phyloP scores from a whole-genome alignment of 495 filamentous ascomycete genomes.

The Pyrenula massariospora region DNA sequence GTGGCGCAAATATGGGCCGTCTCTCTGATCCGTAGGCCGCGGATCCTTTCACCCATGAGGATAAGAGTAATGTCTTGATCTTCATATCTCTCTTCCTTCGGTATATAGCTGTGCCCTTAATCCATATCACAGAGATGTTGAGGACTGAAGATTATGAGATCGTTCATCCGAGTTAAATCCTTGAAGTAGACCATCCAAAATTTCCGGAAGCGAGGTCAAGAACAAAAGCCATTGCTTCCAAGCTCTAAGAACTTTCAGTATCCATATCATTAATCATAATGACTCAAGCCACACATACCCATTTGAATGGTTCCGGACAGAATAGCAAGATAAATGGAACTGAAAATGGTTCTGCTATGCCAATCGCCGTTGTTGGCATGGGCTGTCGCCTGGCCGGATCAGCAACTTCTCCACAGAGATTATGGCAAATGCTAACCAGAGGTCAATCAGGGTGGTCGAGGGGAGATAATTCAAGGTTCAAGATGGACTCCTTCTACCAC shows the following conservation, averaged over 20 bases:
- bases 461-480: conserved; percentile 26
- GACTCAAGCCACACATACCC: background rate
- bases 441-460: conserved; percentile 18
- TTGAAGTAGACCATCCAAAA: background rate
- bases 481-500: conserved; percentile 31
- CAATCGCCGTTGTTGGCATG: conserved; percentile 7
- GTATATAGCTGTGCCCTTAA: background rate
- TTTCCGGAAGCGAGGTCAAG: background rate
- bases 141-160: background rate
- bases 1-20: too few relatives aligned
- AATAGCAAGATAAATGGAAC: background rate
- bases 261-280: background rate
- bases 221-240: background rate
- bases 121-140: background rate
- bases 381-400: conserved; percentile 4
- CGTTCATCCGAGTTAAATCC: background rate
- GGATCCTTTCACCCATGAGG: too few relatives aligned
- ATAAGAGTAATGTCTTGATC: too few relatives aligned
- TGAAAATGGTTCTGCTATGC: conserved; percentile 3
- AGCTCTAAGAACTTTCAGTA: background rate
- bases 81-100: background rate
- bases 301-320: background rate
- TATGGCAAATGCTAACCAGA: conserved; percentile 6
- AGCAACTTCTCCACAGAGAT: conserved; percentile 3
- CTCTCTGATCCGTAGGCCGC: too few relatives aligned